Evolutionary conservation across 1,139 yeast species (phyloP).

Genomic region (Sugiyamaella sp.): DNA sequence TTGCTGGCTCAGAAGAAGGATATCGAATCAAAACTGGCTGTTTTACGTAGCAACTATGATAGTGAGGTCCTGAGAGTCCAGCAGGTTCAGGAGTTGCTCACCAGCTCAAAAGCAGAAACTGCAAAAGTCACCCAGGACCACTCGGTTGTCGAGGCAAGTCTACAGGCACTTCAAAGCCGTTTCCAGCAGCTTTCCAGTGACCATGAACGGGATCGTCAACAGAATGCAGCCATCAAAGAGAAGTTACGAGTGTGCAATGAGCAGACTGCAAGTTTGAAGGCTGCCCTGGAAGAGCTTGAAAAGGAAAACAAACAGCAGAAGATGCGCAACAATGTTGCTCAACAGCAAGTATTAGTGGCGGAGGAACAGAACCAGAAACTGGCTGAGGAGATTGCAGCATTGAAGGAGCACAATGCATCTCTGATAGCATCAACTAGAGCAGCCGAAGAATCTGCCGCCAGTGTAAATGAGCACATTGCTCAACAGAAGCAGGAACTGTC

Average conservation of each 20-base stretch:
- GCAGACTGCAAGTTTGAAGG: constrained; percentile 61
- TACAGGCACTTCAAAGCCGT: constrained; percentile 70
- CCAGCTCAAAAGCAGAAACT: constrained; percentile 65
- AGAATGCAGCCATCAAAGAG: constrained; percentile 64
- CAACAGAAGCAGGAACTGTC: constrained; percentile 6
- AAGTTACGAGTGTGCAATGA: constrained; percentile 67
- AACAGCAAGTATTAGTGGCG: constrained; percentile 67
- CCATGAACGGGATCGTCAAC: constrained; percentile 66
- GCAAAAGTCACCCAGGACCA: constrained; percentile 75
- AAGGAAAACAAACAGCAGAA: constrained; percentile 61
- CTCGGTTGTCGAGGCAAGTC: constrained; percentile 78
- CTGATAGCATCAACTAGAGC: constrained; percentile 44
- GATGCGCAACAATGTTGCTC: constrained; percentile 65
- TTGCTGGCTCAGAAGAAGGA: constrained; percentile 68
- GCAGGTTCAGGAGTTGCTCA: constrained; percentile 64
- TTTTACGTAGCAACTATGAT: constrained; percentile 72
- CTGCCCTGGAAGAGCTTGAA: constrained; percentile 55
- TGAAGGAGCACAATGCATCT: constrained; percentile 42
- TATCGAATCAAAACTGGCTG: constrained; percentile 68
- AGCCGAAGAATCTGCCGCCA: constrained; percentile 35
- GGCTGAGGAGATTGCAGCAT: constrained; percentile 46
- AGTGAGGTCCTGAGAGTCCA: constrained; percentile 67
- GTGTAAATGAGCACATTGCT: constrained; percentile 2
- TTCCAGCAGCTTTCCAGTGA: constrained; percentile 62
- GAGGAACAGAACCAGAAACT: constrained; percentile 54